A percentile compares a stretch with the other conserved stretches of the same genome.
These are phyloP conservation scores for Alloteropsis semialata DNA, from an alignment of 176 grass and related monocot genomes.

Conservation along the genomic window DNA sequence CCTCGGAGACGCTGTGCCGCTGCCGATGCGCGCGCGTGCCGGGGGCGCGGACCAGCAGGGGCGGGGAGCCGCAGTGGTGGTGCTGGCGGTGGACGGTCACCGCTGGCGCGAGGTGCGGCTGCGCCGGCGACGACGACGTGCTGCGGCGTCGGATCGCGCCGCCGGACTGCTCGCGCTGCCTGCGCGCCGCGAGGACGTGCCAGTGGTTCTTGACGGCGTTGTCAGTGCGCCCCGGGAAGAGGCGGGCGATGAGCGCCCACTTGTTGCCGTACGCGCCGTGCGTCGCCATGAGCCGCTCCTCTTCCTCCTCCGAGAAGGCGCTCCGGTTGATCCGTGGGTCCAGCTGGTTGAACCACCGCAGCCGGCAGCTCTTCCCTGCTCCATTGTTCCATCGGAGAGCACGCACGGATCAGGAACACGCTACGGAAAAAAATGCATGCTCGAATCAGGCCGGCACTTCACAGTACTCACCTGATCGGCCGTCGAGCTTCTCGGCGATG, in stretches of 20 bases:
- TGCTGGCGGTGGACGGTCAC: slow-evolving; percentile 22
- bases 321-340: slow-evolving; percentile 86
- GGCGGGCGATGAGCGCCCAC: slow-evolving; percentile 86
- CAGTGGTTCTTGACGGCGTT: slow-evolving; percentile 99
- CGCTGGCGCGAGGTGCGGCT: neutral
- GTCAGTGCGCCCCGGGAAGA: slow-evolving; percentile 94
- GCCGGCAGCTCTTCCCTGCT: slow-evolving; percentile 98
- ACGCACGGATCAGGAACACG: too few relatives aligned
- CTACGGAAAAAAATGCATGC: slow-evolving; percentile 32
- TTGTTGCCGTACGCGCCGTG: slow-evolving; percentile 84
- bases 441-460: neutral
- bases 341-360: slow-evolving; percentile 98
- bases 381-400: too few relatives aligned
- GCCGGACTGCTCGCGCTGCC: slow-evolving; percentile 73
- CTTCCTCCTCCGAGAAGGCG: slow-evolving; percentile 90
- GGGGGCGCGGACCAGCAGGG: neutral
- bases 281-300: slow-evolving; percentile 73
- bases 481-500: slow-evolving; percentile 92
- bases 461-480: slow-evolving; percentile 70
- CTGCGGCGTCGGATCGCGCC: slow-evolving; percentile 71
- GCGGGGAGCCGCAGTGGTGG: neutral
- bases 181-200: slow-evolving; percentile 95
- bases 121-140: slow-evolving; percentile 4
- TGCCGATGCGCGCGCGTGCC: slow-evolving; percentile 13
- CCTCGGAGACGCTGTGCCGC: too few relatives aligned